These are phyloP conservation scores for Porogramme epimiltina DNA, from an alignment of 1,284 basidiomycete species.

Conservation along the genomic window DNA sequence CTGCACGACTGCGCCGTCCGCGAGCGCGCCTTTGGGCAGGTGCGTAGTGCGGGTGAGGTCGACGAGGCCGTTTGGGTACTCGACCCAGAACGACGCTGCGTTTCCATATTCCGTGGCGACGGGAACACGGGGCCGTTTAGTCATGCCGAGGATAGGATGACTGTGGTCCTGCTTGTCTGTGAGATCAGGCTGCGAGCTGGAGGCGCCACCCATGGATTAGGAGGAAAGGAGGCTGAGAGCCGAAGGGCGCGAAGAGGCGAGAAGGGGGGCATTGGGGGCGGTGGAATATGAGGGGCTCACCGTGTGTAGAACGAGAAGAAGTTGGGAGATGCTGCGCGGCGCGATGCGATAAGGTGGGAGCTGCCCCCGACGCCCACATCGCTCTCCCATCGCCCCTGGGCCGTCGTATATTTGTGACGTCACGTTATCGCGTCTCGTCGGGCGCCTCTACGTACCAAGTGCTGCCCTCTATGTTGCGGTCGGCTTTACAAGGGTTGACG, in stretches of 20 bases:
- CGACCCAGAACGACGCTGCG: slow-evolving; percentile 63
- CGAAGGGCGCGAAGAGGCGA: not conserved
- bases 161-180: slow-evolving; percentile 38
- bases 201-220: slow-evolving; percentile 4
- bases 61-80: slow-evolving; percentile 64
- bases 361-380: not conserved
- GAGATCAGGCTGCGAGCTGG: slow-evolving; percentile 3
- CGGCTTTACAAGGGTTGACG: too few relatives aligned
- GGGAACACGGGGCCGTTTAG: slow-evolving; percentile 45
- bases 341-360: slow-evolving; percentile 9
- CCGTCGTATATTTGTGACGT: not conserved
- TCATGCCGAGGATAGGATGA: slow-evolving; percentile 45
- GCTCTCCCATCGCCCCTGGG: too few relatives aligned
- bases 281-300: slow-evolving; percentile 1
- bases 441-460: too few relatives aligned
- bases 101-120: slow-evolving; percentile 55
- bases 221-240: not conserved
- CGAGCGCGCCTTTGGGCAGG: slow-evolving; percentile 27
- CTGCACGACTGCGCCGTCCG: slow-evolving; percentile 15
- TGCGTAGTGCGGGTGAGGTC: slow-evolving; percentile 57
- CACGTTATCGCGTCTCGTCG: slow-evolving; percentile 17
- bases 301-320: not conserved
- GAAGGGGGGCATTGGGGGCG: too few relatives aligned
- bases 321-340: not conserved
- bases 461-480: too few relatives aligned